Percentiles rank a stretch among this genome's conserved stretches.
Conservation (phyloP, 345 rosid genomes). For the Citrus sp. region DNA sequence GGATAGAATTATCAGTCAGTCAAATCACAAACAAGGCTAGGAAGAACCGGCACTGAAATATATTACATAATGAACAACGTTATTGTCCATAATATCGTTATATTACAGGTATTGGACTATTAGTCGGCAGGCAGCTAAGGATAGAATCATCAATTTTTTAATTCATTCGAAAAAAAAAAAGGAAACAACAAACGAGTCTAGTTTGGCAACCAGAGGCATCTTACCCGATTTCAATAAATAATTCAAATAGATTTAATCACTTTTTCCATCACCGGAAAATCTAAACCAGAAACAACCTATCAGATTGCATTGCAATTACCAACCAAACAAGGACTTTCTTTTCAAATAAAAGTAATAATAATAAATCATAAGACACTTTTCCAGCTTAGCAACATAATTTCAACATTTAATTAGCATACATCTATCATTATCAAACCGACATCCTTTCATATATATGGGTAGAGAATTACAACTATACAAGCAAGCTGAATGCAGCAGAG, state of each 20-base stretch:
- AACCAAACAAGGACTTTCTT: conserved; percentile 5
- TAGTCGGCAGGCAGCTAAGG: background rate
- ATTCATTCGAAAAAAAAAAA: no score
- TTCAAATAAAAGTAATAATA: background rate
- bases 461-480: background rate
- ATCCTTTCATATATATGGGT: background rate
- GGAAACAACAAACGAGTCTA: conserved; percentile 1
- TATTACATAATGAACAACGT: background rate
- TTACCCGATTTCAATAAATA: background rate
- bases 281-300: conserved; percentile 13
- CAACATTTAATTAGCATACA: background rate
- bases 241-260: background rate
- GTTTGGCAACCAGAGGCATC: conserved; percentile 16
- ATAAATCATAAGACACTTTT: background rate
- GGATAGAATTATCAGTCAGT: background rate
- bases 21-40: background rate
- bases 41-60: background rate
- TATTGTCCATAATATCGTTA: background rate
- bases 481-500: background rate
- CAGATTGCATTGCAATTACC: conserved; percentile 9
- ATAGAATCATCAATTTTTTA: background rate
- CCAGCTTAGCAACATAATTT: background rate
- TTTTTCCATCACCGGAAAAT: background rate
- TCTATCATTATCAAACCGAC: background rate
- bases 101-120: no score